phyloP scores from a whole-genome alignment of 2,329 filamentous ascomycete species.

The Fusarium nanum region DNA sequence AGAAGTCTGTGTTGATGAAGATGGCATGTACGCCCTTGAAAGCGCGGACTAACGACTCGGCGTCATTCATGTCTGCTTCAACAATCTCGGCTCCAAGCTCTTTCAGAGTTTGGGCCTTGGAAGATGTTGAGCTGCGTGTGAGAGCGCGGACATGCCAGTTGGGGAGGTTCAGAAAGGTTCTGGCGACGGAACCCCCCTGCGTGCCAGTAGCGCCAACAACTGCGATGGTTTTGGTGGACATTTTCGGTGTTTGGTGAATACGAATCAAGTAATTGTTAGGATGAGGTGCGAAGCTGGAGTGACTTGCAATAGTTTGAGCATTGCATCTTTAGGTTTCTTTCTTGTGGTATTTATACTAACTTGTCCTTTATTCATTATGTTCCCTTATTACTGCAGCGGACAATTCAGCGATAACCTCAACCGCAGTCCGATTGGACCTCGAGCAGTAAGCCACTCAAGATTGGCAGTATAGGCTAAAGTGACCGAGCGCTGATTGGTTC shows the following conservation, averaged over 20 bases:
- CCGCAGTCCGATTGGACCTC: not conserved
- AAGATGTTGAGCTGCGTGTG: conserved; percentile 56
- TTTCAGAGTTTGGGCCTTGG: conserved; percentile 54
- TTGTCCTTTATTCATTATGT: too few species aligned
- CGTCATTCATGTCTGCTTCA: conserved; percentile 57
- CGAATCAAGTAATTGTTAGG: not conserved
- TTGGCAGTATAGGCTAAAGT: not conserved
- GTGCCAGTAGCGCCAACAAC: conserved; percentile 61
- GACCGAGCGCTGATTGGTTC: conserved; percentile 19
- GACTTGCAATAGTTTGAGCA: not conserved
- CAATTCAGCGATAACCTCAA: not conserved
- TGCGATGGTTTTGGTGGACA: conserved; percentile 50
- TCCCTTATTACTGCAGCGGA: not conserved
- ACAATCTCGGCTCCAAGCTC: conserved; percentile 57
- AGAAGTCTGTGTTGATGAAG: conserved; percentile 66
- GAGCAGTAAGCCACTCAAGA: conserved; percentile 9
- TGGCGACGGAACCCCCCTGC: conserved; percentile 62
- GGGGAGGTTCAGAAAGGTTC: conserved; percentile 53
- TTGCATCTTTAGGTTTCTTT: not conserved
- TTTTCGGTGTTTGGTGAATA: not conserved
- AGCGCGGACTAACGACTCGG: conserved; percentile 51
- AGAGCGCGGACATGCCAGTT: conserved; percentile 58
- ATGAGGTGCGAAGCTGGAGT: too few species aligned
- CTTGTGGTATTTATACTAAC: not conserved
- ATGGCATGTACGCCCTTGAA: conserved; percentile 59